These are phyloP conservation scores for Psilocybe sp. DNA, from an alignment of 768 basidiomycete genomes.

Conservation along the genomic window DNA sequence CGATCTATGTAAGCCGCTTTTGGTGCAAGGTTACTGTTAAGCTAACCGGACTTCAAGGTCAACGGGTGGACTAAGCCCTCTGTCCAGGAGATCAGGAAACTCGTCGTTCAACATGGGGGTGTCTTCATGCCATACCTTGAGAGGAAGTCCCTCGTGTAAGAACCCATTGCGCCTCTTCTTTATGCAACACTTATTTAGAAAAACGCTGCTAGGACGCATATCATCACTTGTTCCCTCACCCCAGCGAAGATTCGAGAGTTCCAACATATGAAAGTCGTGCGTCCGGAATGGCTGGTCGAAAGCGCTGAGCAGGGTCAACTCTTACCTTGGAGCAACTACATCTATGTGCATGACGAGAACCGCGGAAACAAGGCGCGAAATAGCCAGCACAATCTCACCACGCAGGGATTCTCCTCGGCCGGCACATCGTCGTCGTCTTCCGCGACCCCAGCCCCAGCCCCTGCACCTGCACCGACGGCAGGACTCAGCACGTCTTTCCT, in stretches of 20 bases:
- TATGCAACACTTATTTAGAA: not conserved
- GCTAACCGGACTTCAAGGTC: conserved; percentile 45
- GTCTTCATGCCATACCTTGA: conserved; percentile 81
- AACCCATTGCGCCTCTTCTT: conserved; percentile 9
- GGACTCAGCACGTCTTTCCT: not conserved
- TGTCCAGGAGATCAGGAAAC: conserved; percentile 75
- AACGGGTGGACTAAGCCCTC: conserved; percentile 90
- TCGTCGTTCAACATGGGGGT: conserved; percentile 84
- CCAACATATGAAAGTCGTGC: conserved; percentile 85
- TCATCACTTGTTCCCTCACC: conserved; percentile 89
- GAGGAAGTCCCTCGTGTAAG: conserved; percentile 71
- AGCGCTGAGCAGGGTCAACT: conserved; percentile 66
- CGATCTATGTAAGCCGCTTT: conserved; percentile 69
- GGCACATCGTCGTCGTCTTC: too few species aligned
- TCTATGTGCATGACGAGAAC: conserved; percentile 49
- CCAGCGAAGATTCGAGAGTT: conserved; percentile 89
- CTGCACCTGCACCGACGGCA: not conserved
- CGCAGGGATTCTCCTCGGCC: conserved; percentile 9
- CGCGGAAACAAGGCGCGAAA: conserved; percentile 49
- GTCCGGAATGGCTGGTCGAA: conserved; percentile 84
- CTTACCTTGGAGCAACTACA: conserved; percentile 79
- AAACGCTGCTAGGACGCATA: conserved; percentile 63
- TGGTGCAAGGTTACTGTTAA: not conserved
- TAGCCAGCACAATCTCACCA: conserved; percentile 26
- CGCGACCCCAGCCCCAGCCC: not conserved